phyloP scores from a whole-genome alignment of 345 rosid species.

The Rhodamnia argentea region DNA sequence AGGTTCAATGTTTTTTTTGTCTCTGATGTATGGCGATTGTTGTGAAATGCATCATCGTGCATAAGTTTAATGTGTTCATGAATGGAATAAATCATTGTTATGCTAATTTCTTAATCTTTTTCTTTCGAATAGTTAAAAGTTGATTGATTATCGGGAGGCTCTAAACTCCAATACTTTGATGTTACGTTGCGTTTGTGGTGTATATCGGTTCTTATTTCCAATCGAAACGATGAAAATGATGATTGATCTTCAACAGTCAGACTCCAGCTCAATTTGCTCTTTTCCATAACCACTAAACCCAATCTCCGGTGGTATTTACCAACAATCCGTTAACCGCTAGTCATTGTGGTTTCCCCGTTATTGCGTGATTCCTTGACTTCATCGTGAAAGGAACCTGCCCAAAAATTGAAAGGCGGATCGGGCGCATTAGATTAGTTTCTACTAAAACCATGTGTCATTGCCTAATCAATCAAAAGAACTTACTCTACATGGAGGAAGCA shows the following conservation, averaged over 20 bases:
- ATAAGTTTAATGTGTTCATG: background rate
- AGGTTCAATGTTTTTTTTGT: background rate
- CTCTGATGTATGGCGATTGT: background rate
- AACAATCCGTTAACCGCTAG: background rate
- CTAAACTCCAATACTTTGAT: background rate
- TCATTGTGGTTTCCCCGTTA: background rate
- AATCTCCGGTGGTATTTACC: background rate
- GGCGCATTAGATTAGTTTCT: background rate
- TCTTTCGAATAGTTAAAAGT: background rate
- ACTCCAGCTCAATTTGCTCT: background rate
- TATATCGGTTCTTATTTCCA: background rate
- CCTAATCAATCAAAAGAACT: background rate
- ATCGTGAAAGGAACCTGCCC: background rate
- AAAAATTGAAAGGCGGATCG: background rate
- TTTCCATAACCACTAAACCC: background rate
- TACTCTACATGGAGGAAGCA: background rate
- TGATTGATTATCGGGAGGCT: background rate
- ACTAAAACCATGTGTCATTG: background rate
- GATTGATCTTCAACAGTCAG: background rate
- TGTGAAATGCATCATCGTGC: background rate
- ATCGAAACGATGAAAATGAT: background rate
- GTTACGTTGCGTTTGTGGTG: background rate
- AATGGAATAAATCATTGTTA: background rate
- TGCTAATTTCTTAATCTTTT: background rate
- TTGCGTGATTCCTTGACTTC: background rate